phyloP scores from a whole-genome alignment of 2,329 filamentous ascomycete species.

The Paecilomyces sp. region DNA sequence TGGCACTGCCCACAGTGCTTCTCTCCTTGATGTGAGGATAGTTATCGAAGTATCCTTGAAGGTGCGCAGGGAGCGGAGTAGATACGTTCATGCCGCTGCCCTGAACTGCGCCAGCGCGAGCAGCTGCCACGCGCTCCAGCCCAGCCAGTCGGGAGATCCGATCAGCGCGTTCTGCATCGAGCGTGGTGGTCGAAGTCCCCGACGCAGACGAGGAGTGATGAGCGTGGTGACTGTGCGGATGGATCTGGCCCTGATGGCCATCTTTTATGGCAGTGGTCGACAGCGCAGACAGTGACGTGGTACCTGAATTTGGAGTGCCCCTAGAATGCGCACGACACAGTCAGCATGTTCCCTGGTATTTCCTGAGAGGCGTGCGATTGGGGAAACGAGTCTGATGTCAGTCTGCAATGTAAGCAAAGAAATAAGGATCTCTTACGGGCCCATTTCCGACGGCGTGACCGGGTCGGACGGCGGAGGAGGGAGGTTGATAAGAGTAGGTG shows the following conservation, averaged over 20 bases:
- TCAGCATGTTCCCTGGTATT: slow-evolving; percentile 11
- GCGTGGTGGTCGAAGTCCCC: slow-evolving; percentile 59
- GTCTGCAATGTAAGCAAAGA: slow-evolving; percentile 4
- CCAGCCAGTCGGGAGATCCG: slow-evolving; percentile 91
- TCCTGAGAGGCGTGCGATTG: background rate
- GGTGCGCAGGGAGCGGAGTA: slow-evolving; percentile 32
- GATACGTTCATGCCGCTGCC: background rate
- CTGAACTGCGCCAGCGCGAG: slow-evolving; percentile 46
- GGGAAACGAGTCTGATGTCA: slow-evolving; percentile 6
- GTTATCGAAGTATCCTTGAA: slow-evolving; percentile 74
- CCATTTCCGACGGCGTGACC: slow-evolving; percentile 78
- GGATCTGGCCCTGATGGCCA: slow-evolving; percentile 76
- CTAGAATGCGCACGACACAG: slow-evolving; percentile 39
- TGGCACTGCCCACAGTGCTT: slow-evolving; percentile 86
- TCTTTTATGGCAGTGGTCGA: slow-evolving; percentile 96
- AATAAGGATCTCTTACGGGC: slow-evolving; percentile 56
- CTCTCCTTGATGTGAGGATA: slow-evolving; percentile 66
- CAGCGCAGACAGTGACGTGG: slow-evolving; percentile 82
- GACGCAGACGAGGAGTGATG: slow-evolving; percentile 51
- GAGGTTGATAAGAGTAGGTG: slow-evolving; percentile 73
- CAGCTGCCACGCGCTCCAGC: slow-evolving; percentile 79
- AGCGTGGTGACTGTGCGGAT: slow-evolving; percentile 49
- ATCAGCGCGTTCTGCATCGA: slow-evolving; percentile 87
- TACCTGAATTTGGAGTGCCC: slow-evolving; percentile 87
- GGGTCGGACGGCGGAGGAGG: slow-evolving; percentile 75